These are phyloP conservation scores for Sarcodon sp. DNA, from an alignment of 768 basidiomycete species.

Conservation along the genomic window DNA sequence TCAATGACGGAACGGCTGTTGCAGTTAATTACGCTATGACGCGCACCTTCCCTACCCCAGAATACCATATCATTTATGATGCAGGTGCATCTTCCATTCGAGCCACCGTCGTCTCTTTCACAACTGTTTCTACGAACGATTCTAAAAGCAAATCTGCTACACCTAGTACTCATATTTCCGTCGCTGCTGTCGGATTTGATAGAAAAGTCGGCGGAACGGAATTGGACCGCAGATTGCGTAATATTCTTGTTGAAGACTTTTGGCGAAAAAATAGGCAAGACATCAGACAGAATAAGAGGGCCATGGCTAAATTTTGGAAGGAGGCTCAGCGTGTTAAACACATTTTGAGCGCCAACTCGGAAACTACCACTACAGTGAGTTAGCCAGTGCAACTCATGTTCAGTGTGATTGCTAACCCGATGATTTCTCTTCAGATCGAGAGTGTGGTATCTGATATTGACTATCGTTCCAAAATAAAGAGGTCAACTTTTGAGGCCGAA, in stretches of 20 bases:
- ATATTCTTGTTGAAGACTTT: slow-evolving; percentile 69
- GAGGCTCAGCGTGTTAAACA: slow-evolving; percentile 87
- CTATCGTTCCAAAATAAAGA: slow-evolving; percentile 66
- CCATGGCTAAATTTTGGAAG: slow-evolving; percentile 90
- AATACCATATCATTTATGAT: slow-evolving; percentile 89
- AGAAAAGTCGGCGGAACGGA: slow-evolving; percentile 67
- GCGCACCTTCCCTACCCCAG: slow-evolving; percentile 62
- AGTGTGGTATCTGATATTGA: slow-evolving; percentile 86
- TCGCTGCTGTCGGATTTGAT: slow-evolving; percentile 78
- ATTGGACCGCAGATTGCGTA: slow-evolving; percentile 71
- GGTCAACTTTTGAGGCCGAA: slow-evolving; percentile 66
- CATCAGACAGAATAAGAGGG: slow-evolving; percentile 62
- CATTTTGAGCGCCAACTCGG: slow-evolving; percentile 86
- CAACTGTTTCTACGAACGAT: slow-evolving; percentile 27
- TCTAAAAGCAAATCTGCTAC: slow-evolving; percentile 30
- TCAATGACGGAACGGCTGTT: slow-evolving; percentile 92
- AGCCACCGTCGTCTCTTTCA: slow-evolving; percentile 68
- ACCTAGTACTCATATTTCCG: slow-evolving; percentile 56
- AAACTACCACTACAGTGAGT: slow-evolving; percentile 59
- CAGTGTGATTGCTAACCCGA: neutral
- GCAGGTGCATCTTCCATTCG: slow-evolving; percentile 78
- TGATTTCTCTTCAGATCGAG: slow-evolving; percentile 47
- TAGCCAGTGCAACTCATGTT: neutral
- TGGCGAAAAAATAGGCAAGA: slow-evolving; percentile 56
- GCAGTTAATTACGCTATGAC: slow-evolving; percentile 99